Conservation (phyloP, 441 rosid species). For the Croton laevigatus region DNA sequence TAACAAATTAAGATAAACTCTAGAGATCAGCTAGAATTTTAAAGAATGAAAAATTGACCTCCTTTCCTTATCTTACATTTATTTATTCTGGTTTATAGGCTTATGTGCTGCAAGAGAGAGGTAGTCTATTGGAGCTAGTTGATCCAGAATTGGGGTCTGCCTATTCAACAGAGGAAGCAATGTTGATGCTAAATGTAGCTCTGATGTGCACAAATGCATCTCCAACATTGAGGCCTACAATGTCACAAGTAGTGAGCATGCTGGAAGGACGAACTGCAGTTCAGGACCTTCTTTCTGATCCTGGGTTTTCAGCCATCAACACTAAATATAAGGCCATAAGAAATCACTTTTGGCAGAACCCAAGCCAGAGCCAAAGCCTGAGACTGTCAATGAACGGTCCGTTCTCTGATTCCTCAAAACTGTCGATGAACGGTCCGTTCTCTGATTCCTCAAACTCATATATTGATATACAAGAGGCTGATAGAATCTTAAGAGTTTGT, state of each 20-base stretch:
- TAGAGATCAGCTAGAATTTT: background rate
- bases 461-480: conserved; percentile 36
- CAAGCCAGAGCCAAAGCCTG: conserved; percentile 47
- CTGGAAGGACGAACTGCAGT: conserved; percentile 71
- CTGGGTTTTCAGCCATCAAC: conserved; percentile 58
- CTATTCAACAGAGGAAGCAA: conserved; percentile 64
- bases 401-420: conserved; percentile 33
- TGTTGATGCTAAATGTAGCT: conserved; percentile 72
- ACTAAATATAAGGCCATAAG: conserved; percentile 63
- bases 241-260: conserved; percentile 90
- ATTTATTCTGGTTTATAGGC: conserved; percentile 38
- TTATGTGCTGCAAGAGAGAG: conserved; percentile 78
- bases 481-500: conserved; percentile 31
- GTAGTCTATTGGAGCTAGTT: conserved; percentile 60
- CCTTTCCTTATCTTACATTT: background rate
- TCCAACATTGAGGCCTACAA: conserved; percentile 77
- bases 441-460: conserved; percentile 39
- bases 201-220: conserved; percentile 78
- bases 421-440: conserved; percentile 35
- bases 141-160: conserved; percentile 57
- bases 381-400: conserved; percentile 35
- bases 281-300: conserved; percentile 74
- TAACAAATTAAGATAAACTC: background rate
- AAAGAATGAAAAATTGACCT: background rate
- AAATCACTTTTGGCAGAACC: conserved; percentile 81